phyloP scores from a whole-genome alignment of 192 early-diverging fungal species.

The Cladochytrium replicatum region DNA sequence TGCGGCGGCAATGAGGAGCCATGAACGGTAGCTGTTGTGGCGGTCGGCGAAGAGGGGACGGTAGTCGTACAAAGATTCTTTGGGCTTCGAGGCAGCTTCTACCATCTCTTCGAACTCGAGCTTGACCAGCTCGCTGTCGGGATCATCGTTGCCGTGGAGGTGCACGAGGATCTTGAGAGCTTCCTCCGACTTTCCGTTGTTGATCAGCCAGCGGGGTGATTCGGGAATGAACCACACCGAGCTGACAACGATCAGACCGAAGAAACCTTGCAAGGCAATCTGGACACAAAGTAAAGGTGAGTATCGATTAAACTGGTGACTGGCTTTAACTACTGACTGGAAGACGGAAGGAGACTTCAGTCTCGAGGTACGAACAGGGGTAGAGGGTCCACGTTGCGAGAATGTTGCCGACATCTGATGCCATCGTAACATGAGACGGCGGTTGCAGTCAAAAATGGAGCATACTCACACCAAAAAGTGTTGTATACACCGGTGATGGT shows the following conservation, averaged over 20 bases:
- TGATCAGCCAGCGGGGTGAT: constrained; percentile 12
- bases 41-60: background rate
- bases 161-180: background rate
- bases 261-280: constrained; percentile 6
- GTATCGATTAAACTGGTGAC: too few species aligned
- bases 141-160: background rate
- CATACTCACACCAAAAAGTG: background rate
- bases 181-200: constrained; percentile 5
- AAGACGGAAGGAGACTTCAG: too few species aligned
- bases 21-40: background rate
- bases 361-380: too few species aligned
- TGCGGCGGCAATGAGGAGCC: background rate
- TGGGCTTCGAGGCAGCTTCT: background rate
- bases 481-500: background rate
- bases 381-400: too few species aligned
- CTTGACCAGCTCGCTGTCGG: background rate
- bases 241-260: constrained; percentile 1
- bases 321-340: too few species aligned
- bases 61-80: background rate
- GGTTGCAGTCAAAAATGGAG: too few species aligned
- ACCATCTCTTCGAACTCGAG: background rate
- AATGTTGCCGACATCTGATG: too few species aligned
- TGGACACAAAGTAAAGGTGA: constrained; percentile 4
- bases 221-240: constrained; percentile 10
- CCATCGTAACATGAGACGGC: too few species aligned